Evolutionary conservation across 495 filamentous ascomycete species (phyloP), one percentile per base, ranked within the genome.

Genomic region (Copromyces sp.): DNA sequence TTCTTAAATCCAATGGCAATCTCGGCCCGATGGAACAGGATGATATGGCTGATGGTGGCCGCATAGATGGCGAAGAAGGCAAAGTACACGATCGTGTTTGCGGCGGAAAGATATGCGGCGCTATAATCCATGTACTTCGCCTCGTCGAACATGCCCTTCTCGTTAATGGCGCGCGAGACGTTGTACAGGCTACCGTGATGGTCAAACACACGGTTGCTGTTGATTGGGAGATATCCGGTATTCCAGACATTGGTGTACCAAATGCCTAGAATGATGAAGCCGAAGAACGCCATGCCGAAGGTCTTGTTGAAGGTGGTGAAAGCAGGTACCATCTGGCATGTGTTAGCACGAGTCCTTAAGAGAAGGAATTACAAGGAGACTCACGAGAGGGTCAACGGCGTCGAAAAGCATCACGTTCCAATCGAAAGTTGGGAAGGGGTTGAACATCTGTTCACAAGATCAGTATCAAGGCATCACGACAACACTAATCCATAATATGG

Each of bases 291-390:
- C 24, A 72, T 74, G 24, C 83, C 83, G 68, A 81, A 16, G 71
- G 83, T 81, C 20, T 75, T 75, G 75, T 84, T 84, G 74, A 83
- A 77, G 12, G 81, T 84, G 1, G 82, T 81, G 65, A 83, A 84
- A 78, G 81, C 82, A 32, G 83, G 83, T 32, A 83, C 75, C 82
- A 83, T 82, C 71, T 74, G 39, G 8, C 4, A 14, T 39, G 14
- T 4, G 41, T 20, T 24, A n/a, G 14, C 11, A 24, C 8, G n/a
- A 20, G 14, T 32, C 37, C 9, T 16, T 14, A 11, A 17, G 39
- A 16, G 17, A 9, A 29, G 32, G 32, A 17, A 4, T 1, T n/a
- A 20, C n/a, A 14, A 37, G 17, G 6, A 29, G 4, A 37, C 72
- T 72, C 20, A 74, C 72, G 14, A 84, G 75, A 1, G 82, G 82